Percentiles rank a stretch among this genome's conserved stretches.
These are phyloP conservation scores for Cutaneotrichosporon sp. DNA, from an alignment of 1,284 basidiomycete genomes.

Conservation along the genomic window DNA sequence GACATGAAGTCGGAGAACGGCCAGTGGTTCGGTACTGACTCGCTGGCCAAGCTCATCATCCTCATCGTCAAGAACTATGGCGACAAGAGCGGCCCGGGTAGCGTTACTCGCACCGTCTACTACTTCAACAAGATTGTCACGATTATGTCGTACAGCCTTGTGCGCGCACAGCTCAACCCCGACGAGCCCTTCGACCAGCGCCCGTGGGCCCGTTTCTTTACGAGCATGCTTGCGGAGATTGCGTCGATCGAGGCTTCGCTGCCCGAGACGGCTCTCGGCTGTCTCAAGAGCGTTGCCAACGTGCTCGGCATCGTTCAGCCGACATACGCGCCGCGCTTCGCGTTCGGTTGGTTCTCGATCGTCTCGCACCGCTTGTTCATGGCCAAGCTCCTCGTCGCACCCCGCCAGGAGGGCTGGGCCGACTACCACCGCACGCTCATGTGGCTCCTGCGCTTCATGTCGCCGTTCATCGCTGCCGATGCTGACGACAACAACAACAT, in stretches of 20 bases:
- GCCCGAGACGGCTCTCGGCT: conserved; percentile 81
- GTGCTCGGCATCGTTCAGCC: conserved; percentile 96
- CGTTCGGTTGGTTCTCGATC: conserved; percentile 96
- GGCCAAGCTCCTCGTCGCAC: conserved; percentile 77
- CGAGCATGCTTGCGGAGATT: conserved; percentile 89
- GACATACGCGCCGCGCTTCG: conserved; percentile 94
- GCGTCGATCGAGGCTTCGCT: conserved; percentile 78
- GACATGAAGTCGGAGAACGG: conserved; percentile 84
- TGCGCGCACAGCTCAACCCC: conserved; percentile 92
- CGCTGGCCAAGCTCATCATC: conserved; percentile 90
- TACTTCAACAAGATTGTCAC: conserved; percentile 97
- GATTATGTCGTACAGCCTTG: conserved; percentile 92
- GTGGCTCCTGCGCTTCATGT: conserved; percentile 89
- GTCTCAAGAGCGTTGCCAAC: conserved; percentile 86
- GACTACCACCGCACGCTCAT: conserved; percentile 92
- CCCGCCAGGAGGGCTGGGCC: conserved; percentile 68
- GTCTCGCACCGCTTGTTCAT: conserved; percentile 96
- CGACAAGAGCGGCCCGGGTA: conserved; percentile 67
- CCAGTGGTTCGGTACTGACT: conserved; percentile 84
- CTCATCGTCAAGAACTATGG: conserved; percentile 98
- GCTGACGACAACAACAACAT: conserved; percentile 64
- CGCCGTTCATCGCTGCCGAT: conserved; percentile 73
- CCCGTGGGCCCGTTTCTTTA: conserved; percentile 98
- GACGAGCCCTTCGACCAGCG: conserved; percentile 91
- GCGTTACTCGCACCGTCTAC: conserved; percentile 89